Percentiles rank a stretch among this genome's conserved stretches.
Conservation (phyloP, 75 land plant genomes). For the Pinus tabuliformis region DNA sequence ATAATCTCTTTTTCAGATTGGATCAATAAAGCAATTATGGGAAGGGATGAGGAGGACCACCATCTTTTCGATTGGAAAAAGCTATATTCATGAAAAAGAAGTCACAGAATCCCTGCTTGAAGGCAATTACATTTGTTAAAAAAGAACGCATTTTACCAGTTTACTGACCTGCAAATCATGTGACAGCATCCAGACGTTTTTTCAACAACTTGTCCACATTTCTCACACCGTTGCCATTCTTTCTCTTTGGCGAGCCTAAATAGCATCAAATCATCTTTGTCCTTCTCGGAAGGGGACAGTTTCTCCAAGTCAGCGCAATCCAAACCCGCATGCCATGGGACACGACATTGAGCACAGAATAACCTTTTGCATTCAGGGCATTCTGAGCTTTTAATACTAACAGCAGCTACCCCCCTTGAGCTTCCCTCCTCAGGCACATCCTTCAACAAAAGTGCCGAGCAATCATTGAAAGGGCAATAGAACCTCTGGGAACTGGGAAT, state of each 20-base stretch:
- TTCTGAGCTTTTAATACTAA: slow-evolving; percentile 10
- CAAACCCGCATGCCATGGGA: slow-evolving; percentile 46
- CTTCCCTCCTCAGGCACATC: slow-evolving; percentile 16
- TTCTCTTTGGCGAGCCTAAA: slow-evolving; percentile 3
- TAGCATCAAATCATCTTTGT: no score
- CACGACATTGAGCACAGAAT: slow-evolving; percentile 52
- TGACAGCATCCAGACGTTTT: slow-evolving; percentile 40
- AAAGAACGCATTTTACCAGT: no score
- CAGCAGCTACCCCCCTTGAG: background rate
- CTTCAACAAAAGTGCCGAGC: slow-evolving; percentile 43
- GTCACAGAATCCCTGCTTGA: no score
- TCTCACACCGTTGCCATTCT: slow-evolving; percentile 39
- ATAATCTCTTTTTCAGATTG: no score
- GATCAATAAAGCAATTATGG: no score
- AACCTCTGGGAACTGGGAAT: slow-evolving; percentile 26
- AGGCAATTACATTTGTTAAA: no score
- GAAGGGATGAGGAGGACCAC: no score
- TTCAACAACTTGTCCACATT: slow-evolving; percentile 40
- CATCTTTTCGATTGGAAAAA: background rate
- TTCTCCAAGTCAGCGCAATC: slow-evolving; percentile 19
- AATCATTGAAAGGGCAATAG: slow-evolving; percentile 69
- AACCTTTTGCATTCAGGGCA: slow-evolving; percentile 41
- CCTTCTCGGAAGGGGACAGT: no score
- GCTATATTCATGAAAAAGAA: no score
- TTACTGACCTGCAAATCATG: slow-evolving; percentile 51